Evolutionary conservation across 139 green algal species (phyloP), one percentile per base, ranked within the genome.

Genomic region (Diplosphaera chodatii): DNA sequence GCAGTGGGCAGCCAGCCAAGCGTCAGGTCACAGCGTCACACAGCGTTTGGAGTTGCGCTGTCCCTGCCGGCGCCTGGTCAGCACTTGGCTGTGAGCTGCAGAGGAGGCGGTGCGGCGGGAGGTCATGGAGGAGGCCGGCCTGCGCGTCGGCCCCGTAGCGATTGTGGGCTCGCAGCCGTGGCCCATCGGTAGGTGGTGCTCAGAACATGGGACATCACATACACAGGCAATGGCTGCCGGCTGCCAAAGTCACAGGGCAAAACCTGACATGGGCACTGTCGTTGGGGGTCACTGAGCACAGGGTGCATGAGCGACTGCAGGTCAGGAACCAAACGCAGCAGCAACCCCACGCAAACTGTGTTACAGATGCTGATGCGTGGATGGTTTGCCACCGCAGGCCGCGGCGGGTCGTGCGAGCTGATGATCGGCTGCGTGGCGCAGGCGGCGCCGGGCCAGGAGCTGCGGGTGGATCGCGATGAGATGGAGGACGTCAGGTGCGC

Each of bases 381-480:
- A 25, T n/a, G n/a, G n/a, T n/a, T n/a, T 48, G 8, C 37, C 6
- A 48, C 3, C 69, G 64, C 75, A 84, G 79, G 79, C 25, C 70
- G 80, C 1, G 82, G 80, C 28, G 87, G 88, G 5, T 81, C 77
- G 4, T 93, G 86, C 48, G 90, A 96, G 86, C 84, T 96, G 31
- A 95, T 96, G 91, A 88, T 96, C 30, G 91, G 89, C 3, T 94
- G 87, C 78, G 78, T 94, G n/a, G 91, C 87, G 10, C 80, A 86
- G 55, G 88, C 89, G 20, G 76, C 48, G 4, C 76, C 63, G 40
- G 78, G 87, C 25, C n/a, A n/a, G n/a, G 78, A 84, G 16, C 71
- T 95, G 34, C 41, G 82, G 23, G 78, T 91, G 22, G 87, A 94
- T 75, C 66, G 80, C 21, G 74, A 73, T 25, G 87, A 94, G 77